Evolutionary conservation across 768 basidiomycete genomes (phyloP).

Genomic region (Pisolithus sp.): DNA sequence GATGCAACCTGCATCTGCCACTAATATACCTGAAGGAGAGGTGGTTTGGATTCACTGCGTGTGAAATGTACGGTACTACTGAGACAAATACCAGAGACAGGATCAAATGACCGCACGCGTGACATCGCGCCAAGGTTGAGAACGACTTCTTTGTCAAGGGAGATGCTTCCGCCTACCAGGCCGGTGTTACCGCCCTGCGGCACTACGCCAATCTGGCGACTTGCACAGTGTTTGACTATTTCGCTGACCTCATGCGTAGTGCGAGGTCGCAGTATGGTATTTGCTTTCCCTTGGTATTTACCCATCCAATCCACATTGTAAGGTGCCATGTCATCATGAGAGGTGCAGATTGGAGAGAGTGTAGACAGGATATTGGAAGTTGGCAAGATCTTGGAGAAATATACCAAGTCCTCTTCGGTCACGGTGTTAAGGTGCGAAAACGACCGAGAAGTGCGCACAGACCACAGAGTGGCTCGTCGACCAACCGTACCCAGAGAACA

Average conservation of each 20-base stretch:
- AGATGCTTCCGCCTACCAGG: conserved; percentile 92
- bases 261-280: conserved; percentile 84
- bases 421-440: conserved; percentile 41
- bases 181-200: conserved; percentile 99
- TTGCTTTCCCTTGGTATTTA: conserved; percentile 81
- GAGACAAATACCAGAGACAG: conserved; percentile 58
- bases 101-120: conserved; percentile 75
- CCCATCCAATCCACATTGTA: conserved; percentile 97
- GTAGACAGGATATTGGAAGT: conserved; percentile 63
- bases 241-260: conserved; percentile 82
- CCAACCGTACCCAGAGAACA: conserved; percentile 3
- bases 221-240: conserved; percentile 82
- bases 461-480: conserved; percentile 7
- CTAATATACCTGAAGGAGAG: conserved; percentile 64
- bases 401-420: conserved; percentile 51
- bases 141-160: conserved; percentile 81
- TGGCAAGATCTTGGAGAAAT: conserved; percentile 63
- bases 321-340: conserved; percentile 60
- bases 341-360: conserved; percentile 40
- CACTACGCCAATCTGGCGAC: conserved; percentile 78
- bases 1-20: conserved; percentile 92
- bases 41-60: conserved; percentile 2
- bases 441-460: conserved; percentile 16
- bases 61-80: conserved; percentile 2
- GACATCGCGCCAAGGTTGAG: conserved; percentile 80